Percentiles rank a stretch among this genome's conserved stretches.
Evolutionary conservation across 345 rosid species (phyloP).

Genomic region (Aethionema arabicum): DNA sequence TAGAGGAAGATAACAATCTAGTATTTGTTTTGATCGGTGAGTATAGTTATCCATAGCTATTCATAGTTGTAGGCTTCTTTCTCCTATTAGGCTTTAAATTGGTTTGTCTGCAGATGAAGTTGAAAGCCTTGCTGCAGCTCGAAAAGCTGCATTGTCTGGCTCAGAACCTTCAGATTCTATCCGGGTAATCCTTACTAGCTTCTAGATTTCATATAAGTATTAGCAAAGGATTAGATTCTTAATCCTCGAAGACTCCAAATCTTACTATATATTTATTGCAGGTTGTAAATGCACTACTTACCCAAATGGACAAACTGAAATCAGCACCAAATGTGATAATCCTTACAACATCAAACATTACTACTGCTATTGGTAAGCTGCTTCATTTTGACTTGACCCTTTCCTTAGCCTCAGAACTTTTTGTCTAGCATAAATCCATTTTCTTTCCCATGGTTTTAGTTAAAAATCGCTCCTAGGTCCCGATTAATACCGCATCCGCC

Average conservation of each 20-base stretch:
- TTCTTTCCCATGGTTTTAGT: neutral
- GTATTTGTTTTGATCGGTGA: slow-evolving; percentile 99
- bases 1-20: slow-evolving; percentile 95
- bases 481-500: too few relatives aligned
- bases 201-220: neutral
- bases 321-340: slow-evolving; percentile 87
- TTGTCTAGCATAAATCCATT: neutral
- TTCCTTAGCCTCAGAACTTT: neutral
- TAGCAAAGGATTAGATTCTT: neutral
- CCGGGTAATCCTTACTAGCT: slow-evolving; percentile 49
- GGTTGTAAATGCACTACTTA: slow-evolving; percentile 97
- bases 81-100: slow-evolving; percentile 28
- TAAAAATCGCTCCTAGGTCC: too few relatives aligned
- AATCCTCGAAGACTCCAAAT: slow-evolving; percentile 13
- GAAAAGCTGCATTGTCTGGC: slow-evolving; percentile 96
- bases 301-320: slow-evolving; percentile 97
- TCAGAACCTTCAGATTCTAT: slow-evolving; percentile 99
- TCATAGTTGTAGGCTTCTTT: slow-evolving; percentile 28
- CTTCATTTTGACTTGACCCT: slow-evolving; percentile 22
- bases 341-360: slow-evolving; percentile 93
- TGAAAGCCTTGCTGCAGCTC: slow-evolving; percentile 98
- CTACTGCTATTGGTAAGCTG: slow-evolving; percentile 92
- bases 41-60: slow-evolving; percentile 32
- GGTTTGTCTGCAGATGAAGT: slow-evolving; percentile 81
- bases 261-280: slow-evolving; percentile 37